A percentile compares a stretch with the other conserved stretches of the same genome.
phyloP scores from a whole-genome alignment of 345 rosid genomes.

The Laguncularia racemosa region DNA sequence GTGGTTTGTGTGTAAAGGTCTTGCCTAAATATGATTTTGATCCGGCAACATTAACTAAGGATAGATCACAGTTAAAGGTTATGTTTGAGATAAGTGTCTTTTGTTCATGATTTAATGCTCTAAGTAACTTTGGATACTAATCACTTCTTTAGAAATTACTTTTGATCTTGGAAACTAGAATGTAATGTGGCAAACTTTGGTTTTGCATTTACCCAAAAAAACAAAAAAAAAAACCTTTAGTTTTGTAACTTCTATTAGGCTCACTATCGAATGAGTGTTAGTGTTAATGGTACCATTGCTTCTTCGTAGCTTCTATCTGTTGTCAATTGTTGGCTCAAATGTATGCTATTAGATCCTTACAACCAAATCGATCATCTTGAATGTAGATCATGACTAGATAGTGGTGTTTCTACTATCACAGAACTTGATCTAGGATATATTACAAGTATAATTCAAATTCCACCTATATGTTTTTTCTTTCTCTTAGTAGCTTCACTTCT shows the following conservation, averaged over 20 bases:
- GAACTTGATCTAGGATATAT: conserved; percentile 97
- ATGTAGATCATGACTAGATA: conserved; percentile 95
- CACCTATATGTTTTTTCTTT: background rate
- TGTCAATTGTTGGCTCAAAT: conserved; percentile 98
- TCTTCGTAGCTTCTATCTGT: conserved; percentile 84
- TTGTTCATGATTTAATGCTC: too few species aligned
- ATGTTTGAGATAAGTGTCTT: too few species aligned
- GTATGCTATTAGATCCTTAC: conserved; percentile 84
- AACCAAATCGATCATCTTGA: conserved; percentile 96
- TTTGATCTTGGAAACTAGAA: too few species aligned
- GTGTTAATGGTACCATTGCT: background rate
- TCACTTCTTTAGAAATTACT: too few species aligned
- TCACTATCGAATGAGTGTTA: background rate
- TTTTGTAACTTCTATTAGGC: background rate
- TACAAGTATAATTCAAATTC: conserved; percentile 40
- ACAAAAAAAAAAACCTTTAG: too few species aligned
- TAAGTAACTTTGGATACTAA: too few species aligned
- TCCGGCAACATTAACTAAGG: too few species aligned
- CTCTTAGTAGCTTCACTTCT: background rate
- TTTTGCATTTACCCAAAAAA: too few species aligned
- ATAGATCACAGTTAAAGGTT: too few species aligned
- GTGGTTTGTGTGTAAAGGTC: too few species aligned
- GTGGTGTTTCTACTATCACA: conserved; percentile 92
- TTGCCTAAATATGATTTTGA: too few species aligned
- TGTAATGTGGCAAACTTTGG: too few species aligned